Conservation (phyloP, 2,329 filamentous ascomycete genomes). For the Lecanicillium sp. region DNA sequence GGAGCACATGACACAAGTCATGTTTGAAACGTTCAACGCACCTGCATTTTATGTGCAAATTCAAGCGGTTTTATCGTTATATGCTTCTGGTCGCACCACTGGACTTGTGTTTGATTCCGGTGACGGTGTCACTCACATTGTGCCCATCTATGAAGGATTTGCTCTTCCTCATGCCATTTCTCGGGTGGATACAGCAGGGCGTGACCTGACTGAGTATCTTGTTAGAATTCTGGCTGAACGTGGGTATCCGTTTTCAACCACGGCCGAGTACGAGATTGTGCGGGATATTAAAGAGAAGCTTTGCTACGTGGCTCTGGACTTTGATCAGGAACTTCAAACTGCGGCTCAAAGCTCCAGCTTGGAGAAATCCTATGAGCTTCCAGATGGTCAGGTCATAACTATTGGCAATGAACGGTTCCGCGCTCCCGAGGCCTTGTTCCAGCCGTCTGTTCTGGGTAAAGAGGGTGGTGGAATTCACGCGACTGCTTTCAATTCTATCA, state of each 20-base stretch:
- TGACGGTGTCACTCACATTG: slow-evolving; percentile 99
- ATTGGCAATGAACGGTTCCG: slow-evolving; percentile 99
- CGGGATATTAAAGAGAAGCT: slow-evolving; percentile 99
- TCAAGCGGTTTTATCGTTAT: slow-evolving; percentile 97
- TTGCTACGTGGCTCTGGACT: slow-evolving; percentile 99
- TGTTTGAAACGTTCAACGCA: slow-evolving; percentile 99
- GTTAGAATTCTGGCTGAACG: slow-evolving; percentile 99
- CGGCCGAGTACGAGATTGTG: slow-evolving; percentile 99
- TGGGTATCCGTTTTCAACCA: slow-evolving; percentile 99
- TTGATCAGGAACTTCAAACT: slow-evolving; percentile 99
- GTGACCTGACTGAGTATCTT: slow-evolving; percentile 99
- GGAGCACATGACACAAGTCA: slow-evolving; percentile 99
- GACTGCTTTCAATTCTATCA: slow-evolving; percentile 99
- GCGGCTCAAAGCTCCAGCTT: slow-evolving; percentile 96
- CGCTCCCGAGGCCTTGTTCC: slow-evolving; percentile 98
- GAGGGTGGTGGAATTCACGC: slow-evolving; percentile 99
- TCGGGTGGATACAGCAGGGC: slow-evolving; percentile 99
- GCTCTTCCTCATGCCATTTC: slow-evolving; percentile 98
- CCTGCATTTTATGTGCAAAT: slow-evolving; percentile 99
- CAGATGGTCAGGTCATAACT: slow-evolving; percentile 98
- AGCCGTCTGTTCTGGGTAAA: slow-evolving; percentile 95
- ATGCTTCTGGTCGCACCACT: slow-evolving; percentile 99
- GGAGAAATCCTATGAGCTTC: slow-evolving; percentile 99
- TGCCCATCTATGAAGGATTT: slow-evolving; percentile 99
- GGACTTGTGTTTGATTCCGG: slow-evolving; percentile 99